Percentiles rank a stretch among this genome's conserved stretches.
Conservation (phyloP, 208 protist genomes). For the Naegleria gruberi region DNA sequence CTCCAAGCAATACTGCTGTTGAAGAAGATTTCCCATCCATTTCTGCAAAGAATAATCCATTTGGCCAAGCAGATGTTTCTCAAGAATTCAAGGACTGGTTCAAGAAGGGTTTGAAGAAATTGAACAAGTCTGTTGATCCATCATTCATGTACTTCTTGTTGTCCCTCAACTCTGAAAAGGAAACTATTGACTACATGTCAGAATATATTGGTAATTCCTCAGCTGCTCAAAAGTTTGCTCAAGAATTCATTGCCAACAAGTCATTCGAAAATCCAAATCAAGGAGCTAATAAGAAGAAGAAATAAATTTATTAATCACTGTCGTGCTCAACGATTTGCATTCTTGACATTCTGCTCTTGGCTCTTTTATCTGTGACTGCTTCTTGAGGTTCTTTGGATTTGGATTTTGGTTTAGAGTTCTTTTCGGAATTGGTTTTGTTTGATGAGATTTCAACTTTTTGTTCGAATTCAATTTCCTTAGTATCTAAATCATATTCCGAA, state of each 20-base stretch:
- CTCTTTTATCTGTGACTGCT: background rate
- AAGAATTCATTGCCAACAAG: background rate
- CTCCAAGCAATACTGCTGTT: background rate
- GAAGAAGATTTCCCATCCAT: background rate
- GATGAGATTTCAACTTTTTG: too few relatives aligned
- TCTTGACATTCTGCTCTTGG: background rate
- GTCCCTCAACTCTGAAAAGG: background rate
- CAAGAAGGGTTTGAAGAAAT: background rate
- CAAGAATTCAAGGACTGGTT: background rate
- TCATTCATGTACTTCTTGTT: background rate
- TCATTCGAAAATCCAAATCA: background rate
- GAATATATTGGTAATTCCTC: background rate
- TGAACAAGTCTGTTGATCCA: background rate
- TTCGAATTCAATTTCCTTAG: background rate
- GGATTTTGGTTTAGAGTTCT: background rate
- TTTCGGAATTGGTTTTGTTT: background rate
- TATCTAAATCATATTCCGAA: background rate
- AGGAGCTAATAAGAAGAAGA: background rate
- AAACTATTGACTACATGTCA: background rate
- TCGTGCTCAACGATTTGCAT: background rate
- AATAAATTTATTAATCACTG: background rate
- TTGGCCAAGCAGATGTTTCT: background rate
- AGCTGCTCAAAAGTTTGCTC: background rate
- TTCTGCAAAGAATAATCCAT: background rate
- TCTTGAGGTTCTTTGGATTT: too few relatives aligned